Percentiles rank a stretch among this genome's conserved stretches.
phyloP scores from a whole-genome alignment of 2,329 filamentous ascomycete genomes.

The Colletotrichum zoysiae region DNA sequence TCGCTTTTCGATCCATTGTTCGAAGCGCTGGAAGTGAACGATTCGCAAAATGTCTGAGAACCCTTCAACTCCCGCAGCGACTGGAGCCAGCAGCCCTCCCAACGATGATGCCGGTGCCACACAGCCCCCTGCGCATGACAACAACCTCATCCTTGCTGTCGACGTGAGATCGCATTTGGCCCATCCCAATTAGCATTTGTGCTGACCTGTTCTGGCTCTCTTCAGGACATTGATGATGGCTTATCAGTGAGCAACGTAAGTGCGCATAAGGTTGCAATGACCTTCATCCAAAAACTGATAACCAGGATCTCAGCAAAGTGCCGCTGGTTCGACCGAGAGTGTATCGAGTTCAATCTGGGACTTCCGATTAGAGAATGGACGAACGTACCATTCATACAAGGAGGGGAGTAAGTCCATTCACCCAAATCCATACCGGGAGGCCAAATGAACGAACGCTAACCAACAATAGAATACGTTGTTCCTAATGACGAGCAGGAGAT shows the following conservation, averaged over 20 bases:
- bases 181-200: rapidly evolving
- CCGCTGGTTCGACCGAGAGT: neutral
- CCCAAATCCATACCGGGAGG: rapidly evolving
- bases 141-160: neutral
- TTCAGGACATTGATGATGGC: neutral
- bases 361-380: conserved; percentile 48
- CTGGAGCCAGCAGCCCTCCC: neutral
- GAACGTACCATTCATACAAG: conserved; percentile 52
- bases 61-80: neutral
- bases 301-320: neutral
- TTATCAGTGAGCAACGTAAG: neutral
- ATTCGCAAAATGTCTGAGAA: neutral
- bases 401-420: neutral
- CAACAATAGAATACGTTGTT: conserved; percentile 3
- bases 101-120: neutral
- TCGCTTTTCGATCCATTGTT: too few relatives aligned
- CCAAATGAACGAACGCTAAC: neutral
- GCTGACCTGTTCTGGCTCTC: neutral
- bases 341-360: neutral
- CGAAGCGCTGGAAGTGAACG: rapidly evolving
- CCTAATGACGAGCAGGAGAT: conserved; percentile 25
- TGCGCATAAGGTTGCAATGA: neutral
- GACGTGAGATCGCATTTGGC: neutral
- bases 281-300: neutral
- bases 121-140: neutral